phyloP scores from a whole-genome alignment of 164 flowering plant species.

The Berberis vulgaris region DNA sequence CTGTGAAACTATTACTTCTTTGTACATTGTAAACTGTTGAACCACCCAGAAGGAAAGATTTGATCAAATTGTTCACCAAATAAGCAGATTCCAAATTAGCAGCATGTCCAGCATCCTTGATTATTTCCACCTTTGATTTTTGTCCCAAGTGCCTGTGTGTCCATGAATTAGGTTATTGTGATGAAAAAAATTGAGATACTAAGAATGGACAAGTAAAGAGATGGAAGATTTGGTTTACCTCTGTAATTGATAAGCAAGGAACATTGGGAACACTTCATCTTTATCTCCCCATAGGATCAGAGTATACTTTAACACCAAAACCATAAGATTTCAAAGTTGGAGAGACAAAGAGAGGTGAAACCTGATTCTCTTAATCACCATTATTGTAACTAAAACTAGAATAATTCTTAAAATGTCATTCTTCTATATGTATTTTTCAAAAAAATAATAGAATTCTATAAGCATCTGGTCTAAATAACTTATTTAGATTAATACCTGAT shows the following conservation, averaged over 20 bases:
- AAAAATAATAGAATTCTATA: too few relatives aligned
- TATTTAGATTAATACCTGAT: slow-evolving; percentile 22
- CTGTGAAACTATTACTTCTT: too few relatives aligned
- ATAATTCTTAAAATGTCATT: too few relatives aligned
- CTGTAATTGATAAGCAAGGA: slow-evolving; percentile 9
- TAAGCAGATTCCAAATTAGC: slow-evolving; percentile 45
- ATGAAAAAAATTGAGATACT: too few relatives aligned
- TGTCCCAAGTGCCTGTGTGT: slow-evolving; percentile 44
- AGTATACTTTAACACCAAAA: slow-evolving; percentile 24
- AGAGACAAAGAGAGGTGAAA: too few relatives aligned
- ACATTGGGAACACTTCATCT: slow-evolving; percentile 12
- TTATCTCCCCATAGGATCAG: slow-evolving; percentile 38
- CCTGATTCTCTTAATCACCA: too few relatives aligned
- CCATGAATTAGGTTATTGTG: neutral
- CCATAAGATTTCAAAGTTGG: too few relatives aligned
- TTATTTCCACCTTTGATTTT: slow-evolving; percentile 45
- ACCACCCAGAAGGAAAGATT: slow-evolving; percentile 13
- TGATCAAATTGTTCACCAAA: slow-evolving; percentile 37
- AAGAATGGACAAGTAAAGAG: neutral
- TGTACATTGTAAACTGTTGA: slow-evolving; percentile 1
- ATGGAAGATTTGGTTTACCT: slow-evolving; percentile 4
- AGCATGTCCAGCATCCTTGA: slow-evolving; percentile 42
- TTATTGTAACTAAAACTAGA: too few relatives aligned
- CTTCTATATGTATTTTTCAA: too few relatives aligned
- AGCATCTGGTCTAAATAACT: neutral